These are phyloP conservation scores for Candolleomyces aberdarensis DNA, from an alignment of 768 basidiomycete species.

Conservation along the genomic window DNA sequence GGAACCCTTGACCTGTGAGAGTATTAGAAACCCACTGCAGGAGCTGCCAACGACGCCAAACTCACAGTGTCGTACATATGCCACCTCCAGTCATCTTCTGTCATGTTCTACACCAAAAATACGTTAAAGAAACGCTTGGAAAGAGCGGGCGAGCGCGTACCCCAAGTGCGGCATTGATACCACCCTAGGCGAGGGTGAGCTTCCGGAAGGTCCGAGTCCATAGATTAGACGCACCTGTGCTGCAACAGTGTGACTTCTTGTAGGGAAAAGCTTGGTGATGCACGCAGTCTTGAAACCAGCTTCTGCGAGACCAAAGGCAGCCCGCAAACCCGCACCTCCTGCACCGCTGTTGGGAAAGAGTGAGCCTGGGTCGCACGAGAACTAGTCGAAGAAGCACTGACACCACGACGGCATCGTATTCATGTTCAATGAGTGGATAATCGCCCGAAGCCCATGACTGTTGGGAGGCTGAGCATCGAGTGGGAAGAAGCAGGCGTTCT, in stretches of 20 bases:
- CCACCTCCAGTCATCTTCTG: constrained; percentile 99
- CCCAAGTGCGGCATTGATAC: constrained; percentile 96
- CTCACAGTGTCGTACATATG: constrained; percentile 96
- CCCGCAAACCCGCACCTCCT: constrained; percentile 96
- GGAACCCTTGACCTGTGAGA: constrained; percentile 88
- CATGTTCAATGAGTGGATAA: constrained; percentile 97
- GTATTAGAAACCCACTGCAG: constrained; percentile 13
- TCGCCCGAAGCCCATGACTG: constrained; percentile 81
- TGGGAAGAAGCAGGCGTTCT: constrained; percentile 11
- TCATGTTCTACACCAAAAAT: constrained; percentile 74
- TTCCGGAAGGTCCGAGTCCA: constrained; percentile 2
- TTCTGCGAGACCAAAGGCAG: constrained; percentile 97
- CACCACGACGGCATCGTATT: constrained; percentile 99
- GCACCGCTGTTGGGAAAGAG: constrained; percentile 63
- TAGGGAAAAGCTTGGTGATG: constrained; percentile 98
- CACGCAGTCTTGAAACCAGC: constrained; percentile 99
- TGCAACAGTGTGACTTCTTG: constrained; percentile 97
- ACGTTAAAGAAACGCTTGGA: constrained; percentile 3
- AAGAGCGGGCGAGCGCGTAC: constrained; percentile 41
- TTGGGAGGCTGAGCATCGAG: constrained; percentile 14
- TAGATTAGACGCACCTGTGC: constrained; percentile 65
- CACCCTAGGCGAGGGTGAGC: constrained; percentile 57
- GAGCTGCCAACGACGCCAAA: constrained; percentile 8
- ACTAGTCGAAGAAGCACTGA: constrained; percentile 44
- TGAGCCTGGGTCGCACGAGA: constrained; percentile 7